Evolutionary conservation across 2,329 filamentous ascomycete genomes (phyloP).

Genomic region (Ophiostoma novo-ulmi): DNA sequence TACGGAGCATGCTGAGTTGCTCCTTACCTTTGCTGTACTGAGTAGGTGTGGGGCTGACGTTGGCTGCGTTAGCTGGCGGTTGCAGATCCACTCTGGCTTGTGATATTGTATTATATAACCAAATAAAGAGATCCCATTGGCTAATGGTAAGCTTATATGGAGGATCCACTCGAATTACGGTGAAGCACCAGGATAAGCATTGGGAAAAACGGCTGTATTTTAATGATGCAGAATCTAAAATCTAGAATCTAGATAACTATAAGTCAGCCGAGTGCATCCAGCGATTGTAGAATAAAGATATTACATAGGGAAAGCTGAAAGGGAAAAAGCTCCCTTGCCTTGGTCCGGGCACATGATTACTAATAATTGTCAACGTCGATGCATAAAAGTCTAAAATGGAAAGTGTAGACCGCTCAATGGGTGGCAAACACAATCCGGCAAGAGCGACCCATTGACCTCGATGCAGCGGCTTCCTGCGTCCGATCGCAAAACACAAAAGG

Average conservation of each 20-base stretch:
- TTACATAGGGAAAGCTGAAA: too few relatives aligned
- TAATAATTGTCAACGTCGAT: background rate
- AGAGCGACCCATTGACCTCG: background rate
- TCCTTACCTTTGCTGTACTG: too few relatives aligned
- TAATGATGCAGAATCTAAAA: background rate
- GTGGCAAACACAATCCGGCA: background rate
- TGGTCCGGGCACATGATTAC: background rate
- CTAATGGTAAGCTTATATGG: background rate
- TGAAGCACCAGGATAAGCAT: conserved; percentile 3
- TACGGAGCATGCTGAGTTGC: background rate
- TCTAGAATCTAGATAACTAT: background rate
- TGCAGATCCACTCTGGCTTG: background rate
- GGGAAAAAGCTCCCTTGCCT: background rate
- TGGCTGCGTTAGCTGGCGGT: background rate
- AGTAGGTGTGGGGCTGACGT: background rate
- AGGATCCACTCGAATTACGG: conserved; percentile 9
- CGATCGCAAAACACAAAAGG: background rate
- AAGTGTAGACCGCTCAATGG: background rate
- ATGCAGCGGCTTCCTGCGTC: background rate
- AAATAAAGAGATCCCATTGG: background rate
- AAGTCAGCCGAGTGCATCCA: too few relatives aligned
- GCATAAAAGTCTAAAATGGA: background rate
- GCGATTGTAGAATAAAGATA: too few relatives aligned
- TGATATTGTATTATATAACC: conserved; percentile 7
- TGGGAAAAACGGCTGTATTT: background rate